phyloP scores from a whole-genome alignment of 495 filamentous ascomycete species.

The Penicillium lividum region DNA sequence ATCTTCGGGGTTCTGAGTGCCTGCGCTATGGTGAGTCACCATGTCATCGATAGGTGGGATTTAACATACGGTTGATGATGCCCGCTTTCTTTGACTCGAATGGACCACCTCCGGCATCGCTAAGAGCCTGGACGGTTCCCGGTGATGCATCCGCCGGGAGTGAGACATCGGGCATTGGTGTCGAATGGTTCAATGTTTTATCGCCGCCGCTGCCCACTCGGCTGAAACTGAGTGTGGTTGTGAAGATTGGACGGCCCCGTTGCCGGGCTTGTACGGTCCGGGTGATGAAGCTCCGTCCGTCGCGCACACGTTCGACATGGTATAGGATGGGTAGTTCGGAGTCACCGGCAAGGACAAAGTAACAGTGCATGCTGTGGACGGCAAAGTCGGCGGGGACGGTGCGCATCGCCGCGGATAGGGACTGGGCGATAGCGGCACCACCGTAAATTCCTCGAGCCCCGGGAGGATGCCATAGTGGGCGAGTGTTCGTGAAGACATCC shows the following conservation, averaged over 20 bases:
- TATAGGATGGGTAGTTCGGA: constrained; percentile 83
- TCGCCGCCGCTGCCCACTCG: constrained; percentile 66
- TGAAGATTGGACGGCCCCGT: constrained; percentile 88
- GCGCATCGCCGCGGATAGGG: constrained; percentile 79
- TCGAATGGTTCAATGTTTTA: constrained; percentile 51
- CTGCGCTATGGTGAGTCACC: constrained; percentile 21
- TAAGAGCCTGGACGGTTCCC: constrained; percentile 26
- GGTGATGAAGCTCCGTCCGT: constrained; percentile 90
- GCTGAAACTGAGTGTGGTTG: constrained; percentile 88
- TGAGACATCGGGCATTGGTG: constrained; percentile 32
- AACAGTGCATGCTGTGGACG: constrained; percentile 96
- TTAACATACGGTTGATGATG: constrained; percentile 44
- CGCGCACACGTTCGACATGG: constrained; percentile 87
- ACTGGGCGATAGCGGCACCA: constrained; percentile 91
- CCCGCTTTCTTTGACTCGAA: constrained; percentile 45
- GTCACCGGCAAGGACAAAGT: constrained; percentile 92
- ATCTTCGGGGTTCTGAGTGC: constrained; percentile 53
- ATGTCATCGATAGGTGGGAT: neutral
- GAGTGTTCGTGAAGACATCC: constrained; percentile 92
- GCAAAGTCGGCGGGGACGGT: constrained; percentile 80
- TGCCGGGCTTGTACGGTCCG: constrained; percentile 93
- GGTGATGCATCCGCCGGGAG: constrained; percentile 27
- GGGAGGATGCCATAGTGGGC: constrained; percentile 84
- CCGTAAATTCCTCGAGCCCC: constrained; percentile 93
- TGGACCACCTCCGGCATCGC: constrained; percentile 39